Conservation (phyloP, 2,329 filamentous ascomycete genomes). For the Colletotrichum camelliae region DNA sequence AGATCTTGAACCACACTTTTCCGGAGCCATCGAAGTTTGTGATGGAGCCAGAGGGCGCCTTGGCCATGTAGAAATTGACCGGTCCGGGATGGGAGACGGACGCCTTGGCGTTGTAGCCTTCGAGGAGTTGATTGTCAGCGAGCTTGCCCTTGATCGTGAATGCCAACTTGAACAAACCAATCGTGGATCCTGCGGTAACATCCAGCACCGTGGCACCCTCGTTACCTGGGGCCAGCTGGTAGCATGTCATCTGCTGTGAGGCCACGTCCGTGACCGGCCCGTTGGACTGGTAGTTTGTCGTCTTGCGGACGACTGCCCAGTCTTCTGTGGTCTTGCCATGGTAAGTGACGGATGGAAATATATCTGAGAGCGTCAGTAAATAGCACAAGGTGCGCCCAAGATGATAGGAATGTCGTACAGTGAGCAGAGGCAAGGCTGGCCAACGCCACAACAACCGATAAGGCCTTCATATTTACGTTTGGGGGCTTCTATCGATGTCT, state of each 20-base stretch:
- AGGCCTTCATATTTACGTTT: constrained; percentile 22
- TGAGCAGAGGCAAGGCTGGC: constrained; percentile 39
- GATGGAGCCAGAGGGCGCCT: constrained; percentile 36
- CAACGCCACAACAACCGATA: constrained; percentile 26
- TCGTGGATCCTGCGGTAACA: constrained; percentile 26
- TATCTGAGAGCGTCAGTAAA: constrained; percentile 33
- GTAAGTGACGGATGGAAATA: constrained; percentile 44
- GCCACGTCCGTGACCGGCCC: constrained; percentile 53
- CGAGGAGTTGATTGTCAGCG: background rate
- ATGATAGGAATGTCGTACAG: constrained; percentile 33
- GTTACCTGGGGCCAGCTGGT: constrained; percentile 46
- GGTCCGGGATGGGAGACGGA: constrained; percentile 48
- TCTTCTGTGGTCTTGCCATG: constrained; percentile 37
- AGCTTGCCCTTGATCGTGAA: background rate
- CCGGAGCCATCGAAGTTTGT: constrained; percentile 41
- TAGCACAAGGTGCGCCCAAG: background rate
- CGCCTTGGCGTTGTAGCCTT: constrained; percentile 38
- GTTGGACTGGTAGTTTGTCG: constrained; percentile 55
- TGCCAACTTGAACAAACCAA: constrained; percentile 8
- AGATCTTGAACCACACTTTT: constrained; percentile 49
- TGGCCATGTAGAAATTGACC: constrained; percentile 44
- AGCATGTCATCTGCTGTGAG: constrained; percentile 55
- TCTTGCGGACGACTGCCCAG: constrained; percentile 54
- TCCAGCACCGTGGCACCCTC: constrained; percentile 47
- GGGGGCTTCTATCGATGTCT: background rate